A percentile compares a stretch with the other conserved stretches of the same genome.
phyloP scores from a whole-genome alignment of 1,139 yeast genomes.

The Nakaseomyces nivariensis region DNA sequence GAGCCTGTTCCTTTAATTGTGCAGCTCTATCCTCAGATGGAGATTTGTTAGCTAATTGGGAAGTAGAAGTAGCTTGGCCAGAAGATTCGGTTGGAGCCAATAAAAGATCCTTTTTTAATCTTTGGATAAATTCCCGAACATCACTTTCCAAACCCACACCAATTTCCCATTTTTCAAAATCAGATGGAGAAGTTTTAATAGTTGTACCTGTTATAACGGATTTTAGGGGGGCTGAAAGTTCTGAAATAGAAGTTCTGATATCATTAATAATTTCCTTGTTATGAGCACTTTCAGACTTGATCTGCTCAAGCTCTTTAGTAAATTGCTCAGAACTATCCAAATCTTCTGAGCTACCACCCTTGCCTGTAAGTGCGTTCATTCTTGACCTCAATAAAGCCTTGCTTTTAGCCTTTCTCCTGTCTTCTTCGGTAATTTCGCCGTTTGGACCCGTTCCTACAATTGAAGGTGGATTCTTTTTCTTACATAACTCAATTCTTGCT shows the following conservation, averaged over 20 bases:
- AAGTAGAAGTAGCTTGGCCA: neutral
- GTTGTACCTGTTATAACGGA: slow-evolving; percentile 33
- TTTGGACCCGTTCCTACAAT: slow-evolving; percentile 76
- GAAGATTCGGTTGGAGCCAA: slow-evolving; percentile 3
- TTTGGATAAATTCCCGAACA: slow-evolving; percentile 54
- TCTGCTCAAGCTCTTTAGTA: slow-evolving; percentile 44
- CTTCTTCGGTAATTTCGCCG: slow-evolving; percentile 75
- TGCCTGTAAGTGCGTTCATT: slow-evolving; percentile 89
- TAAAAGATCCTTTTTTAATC: slow-evolving; percentile 32
- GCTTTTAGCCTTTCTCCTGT: slow-evolving; percentile 66
- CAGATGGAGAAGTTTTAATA: slow-evolving; percentile 36
- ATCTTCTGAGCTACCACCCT: slow-evolving; percentile 31
- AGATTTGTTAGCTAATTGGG: slow-evolving; percentile 13
- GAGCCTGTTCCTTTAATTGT: slow-evolving; percentile 83
- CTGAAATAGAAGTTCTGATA: slow-evolving; percentile 63
- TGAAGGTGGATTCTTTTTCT: slow-evolving; percentile 55
- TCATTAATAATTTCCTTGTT: slow-evolving; percentile 57
- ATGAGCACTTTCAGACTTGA: slow-evolving; percentile 45
- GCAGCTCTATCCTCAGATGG: slow-evolving; percentile 65
- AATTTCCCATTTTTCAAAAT: slow-evolving; percentile 69
- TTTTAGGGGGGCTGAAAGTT: slow-evolving; percentile 57
- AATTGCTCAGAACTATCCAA: slow-evolving; percentile 41
- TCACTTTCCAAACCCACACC: slow-evolving; percentile 70
- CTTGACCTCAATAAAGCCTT: slow-evolving; percentile 70
- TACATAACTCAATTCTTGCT: slow-evolving; percentile 54